Base-by-base conservation (phyloP, 1,139 yeast genomes). In the Hemisphaericaspora lyxosophila region DNA sequence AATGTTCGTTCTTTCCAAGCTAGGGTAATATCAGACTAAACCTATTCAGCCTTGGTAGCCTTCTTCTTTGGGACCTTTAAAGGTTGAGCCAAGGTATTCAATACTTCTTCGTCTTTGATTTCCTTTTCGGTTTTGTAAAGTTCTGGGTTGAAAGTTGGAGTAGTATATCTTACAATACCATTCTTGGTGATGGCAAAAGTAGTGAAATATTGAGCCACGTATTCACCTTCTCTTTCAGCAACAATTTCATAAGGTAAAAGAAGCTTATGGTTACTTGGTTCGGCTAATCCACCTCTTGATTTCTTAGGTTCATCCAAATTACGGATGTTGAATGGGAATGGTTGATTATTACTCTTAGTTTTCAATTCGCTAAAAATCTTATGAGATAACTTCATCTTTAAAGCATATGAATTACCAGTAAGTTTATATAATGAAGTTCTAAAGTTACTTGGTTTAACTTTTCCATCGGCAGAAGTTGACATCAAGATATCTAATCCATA, bases 181-280 rank as follows among this genome's bases (percentile, higher is more conserved):
- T 78, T 79, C 64, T 80, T 80, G 59, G 90, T 84, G 52, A 85
- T 63, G 36, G 86, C 90, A 54, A 85, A 77, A 34, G 94, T 85
- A 49, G 89, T 80, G 67, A 81, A 85, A 62, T 70, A 81, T 66
- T 85, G 89, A 28, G 86, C 88, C 52, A 85, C 75, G 46, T 60
- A 67, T 57, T 80, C 84, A 42, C 81, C 84, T 50, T 81, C 82
- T 67, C 79, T 82, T 56, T 82, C 90, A 54, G 78, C 72, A 60
- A 76, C 73, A 43, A 85, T 75, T 46, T 84, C 90, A 59, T 84
- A 84, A 35, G 87, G 80, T 57, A 77, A 73, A 51, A 83, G 73
- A 39, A 83, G 79, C 51, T 77, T 75, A 63, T 84, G 92, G 70
- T 75, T 78, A 38, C 73, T 71, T 55, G 88, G 82, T 69, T 85